Conservation (phyloP, 1,139 yeast species). For the Yamadazyma mexicana region DNA sequence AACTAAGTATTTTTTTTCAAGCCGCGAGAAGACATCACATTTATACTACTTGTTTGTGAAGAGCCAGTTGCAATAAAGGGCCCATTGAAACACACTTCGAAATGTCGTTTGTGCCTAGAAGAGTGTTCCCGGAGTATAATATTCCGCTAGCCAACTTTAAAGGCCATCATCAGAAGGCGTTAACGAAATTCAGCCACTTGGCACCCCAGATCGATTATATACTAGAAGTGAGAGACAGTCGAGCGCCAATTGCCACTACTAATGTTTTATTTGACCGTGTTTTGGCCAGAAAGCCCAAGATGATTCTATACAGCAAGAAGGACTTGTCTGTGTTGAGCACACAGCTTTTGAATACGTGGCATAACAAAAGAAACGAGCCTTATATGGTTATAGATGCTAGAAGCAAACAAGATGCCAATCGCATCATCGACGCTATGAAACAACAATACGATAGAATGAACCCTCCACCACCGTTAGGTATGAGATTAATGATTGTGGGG, state of each 20-base stretch:
- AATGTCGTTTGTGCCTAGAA: conserved; percentile 46
- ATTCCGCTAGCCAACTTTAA: conserved; percentile 78
- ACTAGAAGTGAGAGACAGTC: conserved; percentile 79
- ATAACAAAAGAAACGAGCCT: conserved; percentile 45
- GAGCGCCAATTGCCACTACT: conserved; percentile 86
- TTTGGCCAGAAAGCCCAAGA: conserved; percentile 55
- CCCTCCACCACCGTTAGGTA: conserved; percentile 82
- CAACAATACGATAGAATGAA: conserved; percentile 42
- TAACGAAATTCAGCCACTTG: conserved; percentile 64
- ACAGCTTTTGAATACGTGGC: conserved; percentile 52
- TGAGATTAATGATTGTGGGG: conserved; percentile 76
- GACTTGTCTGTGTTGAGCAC: conserved; percentile 46
- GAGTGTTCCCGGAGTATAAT: conserved; percentile 64
- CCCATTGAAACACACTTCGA: no score
- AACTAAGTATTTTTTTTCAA: no score
- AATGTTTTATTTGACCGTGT: conserved; percentile 78
- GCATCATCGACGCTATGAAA: conserved; percentile 51
- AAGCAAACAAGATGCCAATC: conserved; percentile 48
- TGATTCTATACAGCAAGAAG: conserved; percentile 68
- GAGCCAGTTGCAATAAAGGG: no score
- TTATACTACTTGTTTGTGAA: no score
- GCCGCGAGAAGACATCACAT: conserved; percentile 2
- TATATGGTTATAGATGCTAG: conserved; percentile 66
- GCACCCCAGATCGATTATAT: conserved; percentile 82
- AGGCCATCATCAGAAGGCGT: conserved; percentile 87